Evolutionary conservation across 139 green algal species (phyloP).

Genomic region (Micromonas commoda): DNA sequence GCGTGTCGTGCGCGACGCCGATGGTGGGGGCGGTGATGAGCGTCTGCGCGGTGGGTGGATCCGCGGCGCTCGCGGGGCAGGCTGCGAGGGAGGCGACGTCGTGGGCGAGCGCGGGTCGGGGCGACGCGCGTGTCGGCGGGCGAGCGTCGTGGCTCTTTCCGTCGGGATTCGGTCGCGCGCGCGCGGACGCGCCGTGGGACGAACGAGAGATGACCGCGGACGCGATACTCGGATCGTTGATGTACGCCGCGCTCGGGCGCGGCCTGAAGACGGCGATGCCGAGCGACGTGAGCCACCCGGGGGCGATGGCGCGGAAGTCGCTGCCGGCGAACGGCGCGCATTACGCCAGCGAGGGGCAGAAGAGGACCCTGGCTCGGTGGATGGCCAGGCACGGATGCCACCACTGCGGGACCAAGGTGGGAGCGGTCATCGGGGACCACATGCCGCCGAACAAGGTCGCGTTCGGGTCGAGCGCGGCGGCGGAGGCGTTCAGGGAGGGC

Average conservation of each 20-base stretch:
- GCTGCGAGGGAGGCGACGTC: conserved; percentile 45
- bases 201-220: conserved; percentile 45
- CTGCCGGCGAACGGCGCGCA: conserved; percentile 45
- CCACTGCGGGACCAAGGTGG: conserved; percentile 56
- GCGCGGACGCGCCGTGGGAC: conserved; percentile 23
- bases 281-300: conserved; percentile 54
- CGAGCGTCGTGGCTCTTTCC: background rate
- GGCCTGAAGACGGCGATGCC: conserved; percentile 59
- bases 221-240: conserved; percentile 45
- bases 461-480: background rate
- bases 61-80: conserved; percentile 36
- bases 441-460: conserved; percentile 74
- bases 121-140: too few relatives aligned
- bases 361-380: background rate
- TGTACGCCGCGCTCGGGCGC: conserved; percentile 47
- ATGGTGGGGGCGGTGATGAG: conserved; percentile 48
- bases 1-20: conserved; percentile 61
- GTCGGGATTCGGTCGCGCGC: conserved; percentile 9
- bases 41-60: conserved; percentile 49
- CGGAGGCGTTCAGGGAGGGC: background rate
- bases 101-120: too few relatives aligned
- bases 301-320: conserved; percentile 53
- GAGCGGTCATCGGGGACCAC: conserved; percentile 62
- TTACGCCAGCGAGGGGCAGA: conserved; percentile 14
- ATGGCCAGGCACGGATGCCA: conserved; percentile 59